Base-by-base conservation (phyloP, 139 green algal genomes). In the Zygnema circumcarinatum region DNA sequence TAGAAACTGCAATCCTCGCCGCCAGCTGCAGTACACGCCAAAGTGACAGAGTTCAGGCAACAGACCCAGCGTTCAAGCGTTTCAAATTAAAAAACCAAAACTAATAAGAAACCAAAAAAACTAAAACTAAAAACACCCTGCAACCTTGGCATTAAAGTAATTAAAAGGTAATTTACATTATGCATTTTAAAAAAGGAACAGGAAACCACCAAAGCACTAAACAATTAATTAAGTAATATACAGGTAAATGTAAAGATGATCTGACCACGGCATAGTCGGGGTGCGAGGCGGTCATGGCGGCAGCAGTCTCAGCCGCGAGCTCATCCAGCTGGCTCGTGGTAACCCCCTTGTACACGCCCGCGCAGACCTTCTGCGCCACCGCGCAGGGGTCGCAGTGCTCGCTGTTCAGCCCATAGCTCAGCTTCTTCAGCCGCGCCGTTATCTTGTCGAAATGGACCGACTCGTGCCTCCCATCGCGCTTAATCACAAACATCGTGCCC, bases 361-460 rank as follows among this genome's bases (percentile, higher is more conserved):
- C 69, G 72, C 62, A 84, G 40, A 99, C 97, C 90, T 99, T 99
- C 89, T 99, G 97, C 1, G 97, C 96, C 7, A 99, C 97, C 53
- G 98, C 88, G 20, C 98, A 94, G 94, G 98, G 93, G 52, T 78
- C 83, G 79, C 73, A 90, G 56, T 83, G 67, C 42, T 98, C 95
- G 0, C 92, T 87, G 92, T 98, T 97, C 25, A 99, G 92, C 1
- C 96, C 96, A 90, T 99, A 99, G 38, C 90, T 92, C 1, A 99
- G 96, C 93, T 98, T 98, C 11, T 93, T 96, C 81, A 99, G 97
- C 68, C 97, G 94, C 1, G 96, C 94, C 25, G 97, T 99, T 89
- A 99, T 99, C 84, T 99, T 99, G 92, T 99, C 97, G 74, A 99
- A 99, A 76, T 96, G 93, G 67, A 98, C 97, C 11, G 94, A 92